Conservation (phyloP, 2,329 filamentous ascomycete genomes). For the Zymoseptoria pseudotritici region DNA sequence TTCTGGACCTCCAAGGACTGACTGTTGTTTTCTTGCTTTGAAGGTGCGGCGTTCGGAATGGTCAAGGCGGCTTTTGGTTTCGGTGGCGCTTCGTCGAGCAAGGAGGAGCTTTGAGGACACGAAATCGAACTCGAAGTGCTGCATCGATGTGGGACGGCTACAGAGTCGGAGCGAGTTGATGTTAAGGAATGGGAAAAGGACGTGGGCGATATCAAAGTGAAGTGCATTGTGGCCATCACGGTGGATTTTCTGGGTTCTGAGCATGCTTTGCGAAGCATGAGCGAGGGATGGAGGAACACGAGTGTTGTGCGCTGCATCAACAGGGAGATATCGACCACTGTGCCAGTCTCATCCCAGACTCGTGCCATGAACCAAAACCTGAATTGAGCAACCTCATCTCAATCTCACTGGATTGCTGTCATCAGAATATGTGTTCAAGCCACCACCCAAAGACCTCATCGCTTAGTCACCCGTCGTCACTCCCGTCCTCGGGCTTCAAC, state of each 20-base stretch:
- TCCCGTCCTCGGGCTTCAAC: neutral
- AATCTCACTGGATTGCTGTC: too few species aligned
- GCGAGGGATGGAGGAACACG: neutral
- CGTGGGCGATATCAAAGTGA: neutral
- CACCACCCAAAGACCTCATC: too few species aligned
- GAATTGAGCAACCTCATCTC: too few species aligned
- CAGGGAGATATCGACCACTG: neutral
- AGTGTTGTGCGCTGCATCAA: neutral
- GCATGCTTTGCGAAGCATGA: neutral
- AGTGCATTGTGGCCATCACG: constrained; percentile 5
- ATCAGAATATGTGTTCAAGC: too few species aligned
- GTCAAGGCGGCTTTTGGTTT: constrained; percentile 26
- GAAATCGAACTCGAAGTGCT: neutral
- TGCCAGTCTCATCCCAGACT: neutral
- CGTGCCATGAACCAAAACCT: too few species aligned
- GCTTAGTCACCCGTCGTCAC: neutral
- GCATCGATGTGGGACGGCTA: neutral
- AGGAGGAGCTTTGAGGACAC: constrained; percentile 18
- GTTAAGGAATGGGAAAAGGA: neutral
- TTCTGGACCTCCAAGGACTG: constrained; percentile 1
- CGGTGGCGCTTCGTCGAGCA: constrained; percentile 12
- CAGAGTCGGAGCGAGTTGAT: neutral
- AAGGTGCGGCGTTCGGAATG: constrained; percentile 25
- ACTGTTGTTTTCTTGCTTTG: constrained; percentile 1
- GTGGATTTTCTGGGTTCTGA: neutral